Percentiles rank a stretch among this genome's conserved stretches.
Evolutionary conservation across 371 early-diverging fungal species (phyloP).

Genomic region (Dinochytrium kinnereticum): DNA sequence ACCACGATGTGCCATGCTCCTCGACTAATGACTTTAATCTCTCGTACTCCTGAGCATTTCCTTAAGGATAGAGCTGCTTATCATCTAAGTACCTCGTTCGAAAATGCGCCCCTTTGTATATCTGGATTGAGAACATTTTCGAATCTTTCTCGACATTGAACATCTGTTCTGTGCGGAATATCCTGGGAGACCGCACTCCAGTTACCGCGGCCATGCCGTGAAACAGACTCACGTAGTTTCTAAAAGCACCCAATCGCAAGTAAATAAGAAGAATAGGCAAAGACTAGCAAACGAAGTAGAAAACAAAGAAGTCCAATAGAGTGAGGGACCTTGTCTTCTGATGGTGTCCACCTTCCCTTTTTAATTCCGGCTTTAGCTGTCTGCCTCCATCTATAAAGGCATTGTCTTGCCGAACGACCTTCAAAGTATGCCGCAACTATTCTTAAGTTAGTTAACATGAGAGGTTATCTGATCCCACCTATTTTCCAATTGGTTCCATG

Average conservation of each 20-base stretch:
- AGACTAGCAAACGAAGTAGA: neutral
- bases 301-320: no score
- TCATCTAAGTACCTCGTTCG: slow-evolving; percentile 54
- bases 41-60: neutral
- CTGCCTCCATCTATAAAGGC: slow-evolving; percentile 82
- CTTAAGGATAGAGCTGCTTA: neutral
- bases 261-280: slow-evolving; percentile 8
- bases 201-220: slow-evolving; percentile 68
- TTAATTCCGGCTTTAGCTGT: slow-evolving; percentile 75
- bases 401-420: slow-evolving; percentile 78
- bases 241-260: slow-evolving; percentile 20
- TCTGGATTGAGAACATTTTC: slow-evolving; percentile 72
- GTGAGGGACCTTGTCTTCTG: slow-evolving; percentile 81
- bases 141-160: slow-evolving; percentile 88
- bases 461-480: slow-evolving; percentile 1
- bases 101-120: slow-evolving; percentile 62
- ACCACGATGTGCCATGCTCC: neutral
- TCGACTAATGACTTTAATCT: neutral
- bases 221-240: slow-evolving; percentile 68
- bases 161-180: slow-evolving; percentile 80
- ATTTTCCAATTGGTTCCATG: slow-evolving; percentile 56
- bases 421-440: slow-evolving; percentile 68
- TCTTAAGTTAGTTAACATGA: neutral
- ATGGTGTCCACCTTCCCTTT: slow-evolving; percentile 72
- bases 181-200: slow-evolving; percentile 78